A percentile compares a stretch with the other conserved stretches of the same genome.
phyloP scores from a whole-genome alignment of 1,284 basidiomycete genomes.

The Taiwanofungus camphoratus region DNA sequence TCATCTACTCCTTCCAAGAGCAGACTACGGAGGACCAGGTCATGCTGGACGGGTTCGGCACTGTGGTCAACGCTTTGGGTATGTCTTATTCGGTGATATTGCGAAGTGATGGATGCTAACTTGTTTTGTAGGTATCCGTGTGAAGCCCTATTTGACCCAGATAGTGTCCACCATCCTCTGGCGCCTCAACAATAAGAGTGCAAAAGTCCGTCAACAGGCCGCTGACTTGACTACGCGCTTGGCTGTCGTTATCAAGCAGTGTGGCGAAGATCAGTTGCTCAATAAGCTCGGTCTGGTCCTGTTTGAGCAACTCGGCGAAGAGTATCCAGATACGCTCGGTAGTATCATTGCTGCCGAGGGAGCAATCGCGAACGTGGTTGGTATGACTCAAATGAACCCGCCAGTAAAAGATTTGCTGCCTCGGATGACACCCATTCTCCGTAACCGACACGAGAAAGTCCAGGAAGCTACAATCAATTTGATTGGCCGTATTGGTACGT shows the following conservation, averaged over 20 bases:
- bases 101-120: too few species aligned
- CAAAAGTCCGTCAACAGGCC: conserved; percentile 98
- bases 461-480: conserved; percentile 99
- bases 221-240: conserved; percentile 94
- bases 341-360: conserved; percentile 98
- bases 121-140: conserved; percentile 69
- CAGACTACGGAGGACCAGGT: conserved; percentile 98
- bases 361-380: conserved; percentile 98
- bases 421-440: conserved; percentile 98
- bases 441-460: conserved; percentile 99
- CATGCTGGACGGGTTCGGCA: conserved; percentile 98
- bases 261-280: conserved; percentile 92
- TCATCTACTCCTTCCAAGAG: conserved; percentile 99
- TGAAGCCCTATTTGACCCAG: conserved; percentile 97
- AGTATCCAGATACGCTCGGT: conserved; percentile 97
- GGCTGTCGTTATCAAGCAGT: conserved; percentile 98
- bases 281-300: conserved; percentile 96
- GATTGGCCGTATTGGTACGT: conserved; percentile 91
- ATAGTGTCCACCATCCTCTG: conserved; percentile 99
- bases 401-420: conserved; percentile 99
- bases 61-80: conserved; percentile 90
- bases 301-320: conserved; percentile 98
- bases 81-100: conserved; percentile 11
- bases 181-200: conserved; percentile 99
- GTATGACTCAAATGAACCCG: conserved; percentile 99